Evolutionary conservation across 1,284 basidiomycete species (phyloP), one percentile per base, ranked within the genome.

Genomic region (Athelia psychrophila): DNA sequence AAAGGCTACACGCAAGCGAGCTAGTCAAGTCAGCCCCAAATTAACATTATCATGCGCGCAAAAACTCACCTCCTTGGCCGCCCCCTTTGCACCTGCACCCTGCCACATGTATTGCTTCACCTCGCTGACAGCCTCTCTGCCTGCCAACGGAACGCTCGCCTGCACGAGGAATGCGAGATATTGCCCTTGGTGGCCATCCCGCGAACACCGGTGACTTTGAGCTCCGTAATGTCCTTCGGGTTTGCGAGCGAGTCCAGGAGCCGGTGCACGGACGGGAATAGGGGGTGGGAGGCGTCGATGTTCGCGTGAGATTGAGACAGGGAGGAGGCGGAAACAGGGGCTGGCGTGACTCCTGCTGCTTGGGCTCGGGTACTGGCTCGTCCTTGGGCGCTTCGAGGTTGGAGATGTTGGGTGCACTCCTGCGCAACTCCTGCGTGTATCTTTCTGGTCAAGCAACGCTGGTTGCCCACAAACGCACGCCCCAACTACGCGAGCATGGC

Each of bases 171-270:
- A 86, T 4, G 89, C 73, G 30, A 96, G 78, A 95, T 84, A 64
- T 96, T 93, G 8, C 93, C 93, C 68, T 94, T 94, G 46, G 93
- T 96, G 55, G 95, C 68, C 89, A 93, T 94, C 16, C 93, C 93
- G 46, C 91, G 80, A 46, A 89, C 75, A 52, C 93, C 93, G 3
- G 92, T 93, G 25, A 90, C 88, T 55, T 80, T 81, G 60, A 91
- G 88, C 54, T 73, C 69, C 52, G 79, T 78, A 53, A 91, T 71
- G 50, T 71, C 72, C 62, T 87, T 69, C 60, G 88, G 83, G 10
- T 78, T 60, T n/a, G 10, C 33, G 33, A 35, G 33, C n/a, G n/a
- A n/a, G n/a, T n/a, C n/a, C 9, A 92, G 74, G 6, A 92, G 73
- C 48, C 90, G 84, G 40, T 83, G 71, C 2, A 92, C 89, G 16